Base-by-base conservation (phyloP, 1,139 yeast species). In the Pichia sp. region DNA sequence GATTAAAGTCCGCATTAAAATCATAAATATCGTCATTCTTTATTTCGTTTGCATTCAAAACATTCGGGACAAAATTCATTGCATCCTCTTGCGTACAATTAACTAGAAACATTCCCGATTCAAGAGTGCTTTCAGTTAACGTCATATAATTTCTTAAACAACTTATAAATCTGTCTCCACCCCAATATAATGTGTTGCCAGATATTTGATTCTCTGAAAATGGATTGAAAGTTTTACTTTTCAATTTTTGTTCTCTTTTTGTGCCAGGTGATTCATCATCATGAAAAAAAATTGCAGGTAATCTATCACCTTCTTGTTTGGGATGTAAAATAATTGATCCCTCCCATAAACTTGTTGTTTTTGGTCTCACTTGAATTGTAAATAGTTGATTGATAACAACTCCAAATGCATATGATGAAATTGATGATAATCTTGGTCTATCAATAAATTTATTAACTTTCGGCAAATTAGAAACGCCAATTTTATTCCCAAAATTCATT, bases 271-370 rank as follows among this genome's bases (percentile, higher is more conserved):
- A 78, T 56, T 86, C 92, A 48, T 86, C 82, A 60, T 94, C 98
- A 63, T 92, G 97, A 68, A 94, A 90, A 63, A 89, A 92, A 37
- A 92, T 61, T 8, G 89, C 82, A 0, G 97, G 97, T 16, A 82
- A 59, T 49, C 78, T 76, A 35, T 85, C 83, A 30, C 54, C 32
- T 20, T 60, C 52, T 40, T 82, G 85, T 42, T 76, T 80, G 51
- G 78, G 75, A 63, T 87, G 83, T 39, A 90, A 65, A 2, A 87
- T 70, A 22, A 90, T 67, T 0, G 95, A 85, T 0, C 99, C 99
- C 65, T 78, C 78, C 96, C 97, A 92, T 1, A 96, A 94, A 24
- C 74, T 67, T 1, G 89, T 79, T 2, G 97, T 96, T 30, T 56
- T 59, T 6, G 81, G 82, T 47, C 97, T 73, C 10, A 84, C 75